Evolutionary conservation across 768 basidiomycete species (phyloP), one percentile per base, ranked within the genome.

Genomic region (Termitomyces eurrhizus): DNA sequence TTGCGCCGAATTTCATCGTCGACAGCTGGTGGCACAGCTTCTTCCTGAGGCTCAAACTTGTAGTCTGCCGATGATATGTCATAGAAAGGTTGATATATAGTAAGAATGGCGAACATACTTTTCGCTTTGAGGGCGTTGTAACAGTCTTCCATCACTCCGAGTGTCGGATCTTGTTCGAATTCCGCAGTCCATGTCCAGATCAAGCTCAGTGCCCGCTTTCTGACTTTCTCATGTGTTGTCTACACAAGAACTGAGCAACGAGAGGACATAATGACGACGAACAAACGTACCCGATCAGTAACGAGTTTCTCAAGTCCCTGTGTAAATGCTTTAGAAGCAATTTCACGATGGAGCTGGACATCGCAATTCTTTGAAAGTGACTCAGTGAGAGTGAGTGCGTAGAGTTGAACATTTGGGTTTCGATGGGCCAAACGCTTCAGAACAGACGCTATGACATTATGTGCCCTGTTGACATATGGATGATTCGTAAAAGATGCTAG

Each of bases 371-470:
- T 96, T 41, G 89, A 87, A 12, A 99, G 80, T 0, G 95, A 84
- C 69, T 98, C 96, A 2, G 89, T 83, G 18, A 98, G 81, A 1
- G 92, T 85, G 5, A 99, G 84, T 6, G 96, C 84, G 69, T 95
- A 98, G 1, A 98, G 83, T 75, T 99, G 97, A 2, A 99, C 97
- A 66, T 96, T 99, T 2, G 97, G 90, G 71, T 92, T 97, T 21
- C 97, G 86, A 74, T 99, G 97, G 11, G 90, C 82, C 2, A 99
- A 81, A 5, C 97, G 92, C 74, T 95, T 98, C 68, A 95, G 80
- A 36, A 97, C 69, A 0, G 96, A 83, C 13, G 88, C 87, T 62
- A 95, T 83, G 58, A 92, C 92, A 66, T 89, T 86, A 57, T 90
- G 89, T 9, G 96, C 93, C 12, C 96, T 98, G 75, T n/a, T n/a